Conservation (phyloP, 208 protist genomes). For the Eutreptiella sp. region DNA sequence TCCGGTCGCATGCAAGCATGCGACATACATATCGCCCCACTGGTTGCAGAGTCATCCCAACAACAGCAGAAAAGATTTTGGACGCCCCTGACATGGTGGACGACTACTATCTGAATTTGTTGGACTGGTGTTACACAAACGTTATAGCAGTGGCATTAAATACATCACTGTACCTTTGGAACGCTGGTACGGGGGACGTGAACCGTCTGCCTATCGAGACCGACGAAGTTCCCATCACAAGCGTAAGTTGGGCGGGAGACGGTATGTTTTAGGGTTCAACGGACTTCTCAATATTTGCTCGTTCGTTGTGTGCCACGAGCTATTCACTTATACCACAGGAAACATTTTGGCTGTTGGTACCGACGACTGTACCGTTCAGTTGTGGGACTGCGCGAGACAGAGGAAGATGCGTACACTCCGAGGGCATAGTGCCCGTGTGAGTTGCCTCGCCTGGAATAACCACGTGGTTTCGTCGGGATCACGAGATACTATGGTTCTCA, state of each 20-base stretch:
- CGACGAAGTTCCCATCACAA: constrained; percentile 59
- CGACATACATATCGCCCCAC: no score
- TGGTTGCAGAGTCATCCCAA: constrained; percentile 74
- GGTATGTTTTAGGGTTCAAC: no score
- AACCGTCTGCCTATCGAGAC: constrained; percentile 63
- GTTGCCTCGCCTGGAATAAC: constrained; percentile 87
- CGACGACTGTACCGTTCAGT: constrained; percentile 69
- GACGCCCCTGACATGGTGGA: constrained; percentile 96
- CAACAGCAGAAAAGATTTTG: constrained; percentile 88
- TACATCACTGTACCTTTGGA: constrained; percentile 93
- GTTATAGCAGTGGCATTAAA: constrained; percentile 93
- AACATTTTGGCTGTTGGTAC: constrained; percentile 73
- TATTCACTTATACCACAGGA: constrained; percentile 30
- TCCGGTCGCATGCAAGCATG: no score
- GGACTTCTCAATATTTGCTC: not conserved
- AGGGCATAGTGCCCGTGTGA: constrained; percentile 79
- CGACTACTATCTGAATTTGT: constrained; percentile 98
- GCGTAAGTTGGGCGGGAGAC: constrained; percentile 82
- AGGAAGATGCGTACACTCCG: constrained; percentile 63
- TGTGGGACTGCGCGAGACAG: constrained; percentile 78
- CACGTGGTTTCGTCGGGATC: constrained; percentile 79
- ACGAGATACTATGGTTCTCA: constrained; percentile 83
- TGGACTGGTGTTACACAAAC: constrained; percentile 89
- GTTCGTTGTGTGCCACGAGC: not conserved
- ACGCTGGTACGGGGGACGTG: constrained; percentile 84